Conservation (phyloP, 2,329 filamentous ascomycete genomes). For the Aspergillus fumigatus region DNA sequence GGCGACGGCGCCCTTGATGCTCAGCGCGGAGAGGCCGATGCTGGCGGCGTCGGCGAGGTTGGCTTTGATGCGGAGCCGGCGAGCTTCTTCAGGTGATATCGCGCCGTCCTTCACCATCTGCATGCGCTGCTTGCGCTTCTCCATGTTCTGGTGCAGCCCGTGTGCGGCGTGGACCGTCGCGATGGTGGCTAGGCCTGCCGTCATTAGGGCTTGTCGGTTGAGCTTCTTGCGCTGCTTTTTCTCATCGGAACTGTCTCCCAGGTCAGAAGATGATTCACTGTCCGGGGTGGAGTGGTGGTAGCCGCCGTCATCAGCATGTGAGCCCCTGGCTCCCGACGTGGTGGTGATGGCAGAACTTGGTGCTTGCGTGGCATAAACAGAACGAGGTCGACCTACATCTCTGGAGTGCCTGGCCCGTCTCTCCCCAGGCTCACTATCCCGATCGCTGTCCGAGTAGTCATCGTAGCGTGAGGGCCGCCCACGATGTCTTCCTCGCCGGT, state of each 20-base stretch:
- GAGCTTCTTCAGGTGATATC: slow-evolving; percentile 59
- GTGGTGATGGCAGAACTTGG: slow-evolving; percentile 19
- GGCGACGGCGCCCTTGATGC: slow-evolving; percentile 61
- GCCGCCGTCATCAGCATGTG: slow-evolving; percentile 7
- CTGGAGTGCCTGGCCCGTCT: slow-evolving; percentile 32
- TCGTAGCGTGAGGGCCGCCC: slow-evolving; percentile 29
- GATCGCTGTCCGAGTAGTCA: slow-evolving; percentile 40
- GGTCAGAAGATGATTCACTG: slow-evolving; percentile 42
- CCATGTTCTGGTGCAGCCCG: slow-evolving; percentile 59
- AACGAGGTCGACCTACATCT: slow-evolving; percentile 42
- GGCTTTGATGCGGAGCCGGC: slow-evolving; percentile 59
- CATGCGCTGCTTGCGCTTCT: slow-evolving; percentile 58
- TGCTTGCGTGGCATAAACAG: slow-evolving; percentile 20
- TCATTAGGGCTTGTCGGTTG: slow-evolving; percentile 62
- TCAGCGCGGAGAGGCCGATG: slow-evolving; percentile 62
- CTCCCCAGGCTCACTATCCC: slow-evolving; percentile 28
- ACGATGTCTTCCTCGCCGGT: slow-evolving; percentile 26
- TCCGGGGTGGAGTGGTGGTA: slow-evolving; percentile 21
- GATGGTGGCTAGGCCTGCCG: slow-evolving; percentile 61
- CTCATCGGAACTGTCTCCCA: slow-evolving; percentile 58
- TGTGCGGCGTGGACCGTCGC: slow-evolving; percentile 67
- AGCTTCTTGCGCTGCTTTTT: slow-evolving; percentile 60
- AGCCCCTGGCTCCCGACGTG: slow-evolving; percentile 18
- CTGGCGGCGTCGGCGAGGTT: slow-evolving; percentile 62
- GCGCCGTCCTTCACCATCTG: slow-evolving; percentile 59